Conservation (phyloP, 1,284 basidiomycete species). For the Irpex sp. region DNA sequence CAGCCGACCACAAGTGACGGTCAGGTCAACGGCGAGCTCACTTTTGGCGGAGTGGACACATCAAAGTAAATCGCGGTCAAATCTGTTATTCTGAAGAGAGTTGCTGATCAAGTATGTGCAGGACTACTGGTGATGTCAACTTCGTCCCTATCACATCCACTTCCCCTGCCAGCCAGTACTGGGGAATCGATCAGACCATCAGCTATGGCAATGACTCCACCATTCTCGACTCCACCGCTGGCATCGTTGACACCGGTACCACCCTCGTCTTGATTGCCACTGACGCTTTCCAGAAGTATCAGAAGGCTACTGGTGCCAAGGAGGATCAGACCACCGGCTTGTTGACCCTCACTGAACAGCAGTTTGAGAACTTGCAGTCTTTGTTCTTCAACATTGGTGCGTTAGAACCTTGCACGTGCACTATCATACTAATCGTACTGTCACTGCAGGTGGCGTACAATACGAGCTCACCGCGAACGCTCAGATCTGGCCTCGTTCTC, state of each 20-base stretch:
- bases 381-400: constrained; percentile 53
- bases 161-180: constrained; percentile 42
- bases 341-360: constrained; percentile 46
- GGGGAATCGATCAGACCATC: constrained; percentile 54
- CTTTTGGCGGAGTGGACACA: constrained; percentile 46
- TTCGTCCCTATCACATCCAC: constrained; percentile 52
- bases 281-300: constrained; percentile 49
- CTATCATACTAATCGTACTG: not conserved
- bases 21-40: constrained; percentile 40
- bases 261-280: constrained; percentile 38
- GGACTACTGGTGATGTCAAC: constrained; percentile 41
- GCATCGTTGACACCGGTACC: constrained; percentile 59
- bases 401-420: constrained; percentile 1
- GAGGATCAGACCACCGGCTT: constrained; percentile 51
- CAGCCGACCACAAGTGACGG: constrained; percentile 35
- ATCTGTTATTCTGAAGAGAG: not conserved
- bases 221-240: constrained; percentile 38
- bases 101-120: constrained; percentile 9
- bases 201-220: constrained; percentile 36
- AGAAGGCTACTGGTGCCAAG: constrained; percentile 48
- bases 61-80: constrained; percentile 27
- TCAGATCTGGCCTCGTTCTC: constrained; percentile 55
- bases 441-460: constrained; percentile 23
- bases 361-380: constrained; percentile 49
- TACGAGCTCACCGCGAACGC: constrained; percentile 53